These are phyloP conservation scores for Brettanomyces custersianus DNA, from an alignment of 805 yeast species.

Conservation along the genomic window DNA sequence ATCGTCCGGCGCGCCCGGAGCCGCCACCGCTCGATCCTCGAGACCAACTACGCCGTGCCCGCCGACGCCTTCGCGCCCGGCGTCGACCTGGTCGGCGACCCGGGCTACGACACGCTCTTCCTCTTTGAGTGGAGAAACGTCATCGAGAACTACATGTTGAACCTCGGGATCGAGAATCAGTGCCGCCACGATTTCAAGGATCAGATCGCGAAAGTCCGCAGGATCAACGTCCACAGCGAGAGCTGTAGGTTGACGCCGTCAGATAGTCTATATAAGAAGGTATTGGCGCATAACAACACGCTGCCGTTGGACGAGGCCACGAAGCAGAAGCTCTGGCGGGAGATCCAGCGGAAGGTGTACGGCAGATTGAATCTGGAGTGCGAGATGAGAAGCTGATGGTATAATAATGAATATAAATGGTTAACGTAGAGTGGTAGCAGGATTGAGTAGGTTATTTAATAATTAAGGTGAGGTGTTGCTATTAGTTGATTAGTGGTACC, in stretches of 20 bases:
- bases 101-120: constrained; percentile 18
- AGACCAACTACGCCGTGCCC: constrained; percentile 17
- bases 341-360: constrained; percentile 53
- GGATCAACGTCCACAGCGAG: constrained; percentile 18
- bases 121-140: constrained; percentile 61
- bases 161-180: constrained; percentile 62
- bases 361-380: constrained; percentile 44
- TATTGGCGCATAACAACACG: constrained; percentile 15
- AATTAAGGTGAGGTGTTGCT: too few relatives aligned
- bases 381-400: background rate
- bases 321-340: constrained; percentile 52
- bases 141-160: constrained; percentile 58
- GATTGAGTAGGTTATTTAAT: too few relatives aligned
- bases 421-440: too few relatives aligned
- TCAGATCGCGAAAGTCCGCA: constrained; percentile 38
- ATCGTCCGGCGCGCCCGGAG: constrained; percentile 50
- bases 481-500: too few relatives aligned
- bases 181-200: constrained; percentile 57
- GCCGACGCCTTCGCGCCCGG: constrained; percentile 12
- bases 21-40: constrained; percentile 29
- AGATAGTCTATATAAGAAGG: constrained; percentile 18
- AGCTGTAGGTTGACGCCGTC: constrained; percentile 2
- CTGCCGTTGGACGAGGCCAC: constrained; percentile 33
- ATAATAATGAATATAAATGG: background rate
- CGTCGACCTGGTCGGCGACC: constrained; percentile 8